Evolutionary conservation across 495 filamentous ascomycete species (phyloP), one percentile per base, ranked within the genome.

Genomic region (Elasticomyces elasticus): DNA sequence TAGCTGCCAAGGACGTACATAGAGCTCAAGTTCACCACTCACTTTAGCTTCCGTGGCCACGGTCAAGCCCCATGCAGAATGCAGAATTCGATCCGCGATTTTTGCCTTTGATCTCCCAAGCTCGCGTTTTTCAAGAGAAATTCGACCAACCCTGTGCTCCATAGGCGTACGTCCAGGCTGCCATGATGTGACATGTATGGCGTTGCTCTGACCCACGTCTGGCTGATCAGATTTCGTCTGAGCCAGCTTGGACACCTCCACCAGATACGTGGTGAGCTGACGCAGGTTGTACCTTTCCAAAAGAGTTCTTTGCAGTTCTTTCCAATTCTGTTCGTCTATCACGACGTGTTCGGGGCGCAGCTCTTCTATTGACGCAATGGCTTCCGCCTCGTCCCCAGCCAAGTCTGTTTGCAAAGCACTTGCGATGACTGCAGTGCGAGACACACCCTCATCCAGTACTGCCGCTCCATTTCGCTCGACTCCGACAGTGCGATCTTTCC

Each of bases 361-460:
- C 11, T 25, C 23, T 5, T 62, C 59, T n/a, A 62, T 62, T 11
- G 59, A 62, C 28, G 48, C 50, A 23, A 52, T 43, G 20, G 52
- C 53, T 35, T 60, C 58, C 5, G 40, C 37, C 23, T 60, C 52
- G 35, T 12, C 38, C 37, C 13, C 15, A 40, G 35, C 35, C 35
- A 40, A 15, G 19, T 17, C 13, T 17, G 15, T 15, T 17, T 40
- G 13, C 13, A 40, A 17, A 12, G 5, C 13, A 17, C 35, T 40
- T 17, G 13, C 12, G 12, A 40, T 40, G 5, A 15, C 35, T 15
- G 13, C 12, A 3, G 12, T 3, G 2, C 19, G 13, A 12, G 35
- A 2, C 35, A 17, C 35, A 12, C 12, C 12, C 35, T 40, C 35
- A n/a, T 12, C 12, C 35, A 5, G 35, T n/a, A 17, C 13, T 3